A percentile compares a stretch with the other conserved stretches of the same genome.
Conservation (phyloP, 345 rosid genomes). For the Salix purpurea region DNA sequence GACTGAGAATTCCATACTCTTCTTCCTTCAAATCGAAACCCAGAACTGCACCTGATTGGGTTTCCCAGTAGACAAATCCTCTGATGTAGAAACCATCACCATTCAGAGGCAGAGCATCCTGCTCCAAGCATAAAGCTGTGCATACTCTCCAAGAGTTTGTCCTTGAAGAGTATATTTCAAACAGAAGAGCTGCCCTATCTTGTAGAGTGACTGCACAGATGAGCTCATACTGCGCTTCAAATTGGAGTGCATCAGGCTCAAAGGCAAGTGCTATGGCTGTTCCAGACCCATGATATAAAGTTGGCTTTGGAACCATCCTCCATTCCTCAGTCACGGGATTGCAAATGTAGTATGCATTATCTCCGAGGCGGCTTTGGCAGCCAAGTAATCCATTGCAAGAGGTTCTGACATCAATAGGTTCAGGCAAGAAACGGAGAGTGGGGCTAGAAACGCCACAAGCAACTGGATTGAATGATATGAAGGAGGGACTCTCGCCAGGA, state of each 20-base stretch:
- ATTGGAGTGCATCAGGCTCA: slow-evolving; percentile 25
- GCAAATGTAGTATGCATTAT: slow-evolving; percentile 36
- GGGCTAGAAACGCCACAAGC: slow-evolving; percentile 33
- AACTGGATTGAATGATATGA: slow-evolving; percentile 19
- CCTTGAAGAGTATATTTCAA: slow-evolving; percentile 47
- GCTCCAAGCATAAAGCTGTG: slow-evolving; percentile 18
- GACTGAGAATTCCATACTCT: slow-evolving; percentile 20
- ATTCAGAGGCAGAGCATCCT: not conserved
- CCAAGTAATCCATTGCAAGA: slow-evolving; percentile 40
- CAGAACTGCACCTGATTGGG: slow-evolving; percentile 15
- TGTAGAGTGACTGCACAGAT: slow-evolving; percentile 25
- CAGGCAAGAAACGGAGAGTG: slow-evolving; percentile 33
- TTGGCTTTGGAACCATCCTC: slow-evolving; percentile 33
- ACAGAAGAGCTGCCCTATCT: slow-evolving; percentile 9
- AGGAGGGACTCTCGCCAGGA: slow-evolving; percentile 24
- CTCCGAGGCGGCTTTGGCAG: slow-evolving; percentile 20
- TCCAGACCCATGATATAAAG: slow-evolving; percentile 21
- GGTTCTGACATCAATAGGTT: slow-evolving; percentile 15
- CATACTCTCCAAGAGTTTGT: slow-evolving; percentile 35
- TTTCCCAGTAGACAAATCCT: slow-evolving; percentile 28
- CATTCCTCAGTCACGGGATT: slow-evolving; percentile 41
- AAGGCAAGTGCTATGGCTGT: slow-evolving; percentile 35
- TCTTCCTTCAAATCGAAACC: slow-evolving; percentile 29
- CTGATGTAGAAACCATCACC: slow-evolving; percentile 27
- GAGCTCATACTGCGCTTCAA: slow-evolving; percentile 20